phyloP scores from a whole-genome alignment of 257 asterid species.

The Verbena officinalis region DNA sequence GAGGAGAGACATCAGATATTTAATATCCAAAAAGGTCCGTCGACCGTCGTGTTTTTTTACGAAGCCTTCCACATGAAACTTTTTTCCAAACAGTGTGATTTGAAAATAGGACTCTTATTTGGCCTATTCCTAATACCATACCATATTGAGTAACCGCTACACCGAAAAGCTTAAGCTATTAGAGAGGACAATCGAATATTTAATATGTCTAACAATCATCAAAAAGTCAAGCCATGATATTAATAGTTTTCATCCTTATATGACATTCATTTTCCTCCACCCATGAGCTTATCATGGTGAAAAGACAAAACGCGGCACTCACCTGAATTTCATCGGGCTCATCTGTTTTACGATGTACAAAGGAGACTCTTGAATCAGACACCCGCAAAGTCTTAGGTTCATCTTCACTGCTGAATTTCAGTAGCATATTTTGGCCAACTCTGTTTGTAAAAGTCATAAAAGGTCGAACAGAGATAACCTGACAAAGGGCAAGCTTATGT shows the following conservation, averaged over 20 bases:
- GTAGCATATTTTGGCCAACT: constrained; percentile 69
- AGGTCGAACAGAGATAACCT: constrained; percentile 90
- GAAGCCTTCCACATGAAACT: too few relatives aligned
- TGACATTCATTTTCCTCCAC: constrained; percentile 9
- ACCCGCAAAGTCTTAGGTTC: constrained; percentile 75
- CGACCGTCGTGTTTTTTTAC: too few relatives aligned
- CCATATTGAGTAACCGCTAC: too few relatives aligned
- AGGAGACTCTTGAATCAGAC: constrained; percentile 83
- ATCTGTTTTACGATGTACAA: constrained; percentile 55
- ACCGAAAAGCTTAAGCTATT: too few relatives aligned
- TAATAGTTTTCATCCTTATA: background rate
- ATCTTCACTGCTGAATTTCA: constrained; percentile 83
- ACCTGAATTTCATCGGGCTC: constrained; percentile 84
- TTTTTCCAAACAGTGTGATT: too few relatives aligned
- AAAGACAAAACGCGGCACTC: constrained; percentile 21
- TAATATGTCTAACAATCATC: background rate
- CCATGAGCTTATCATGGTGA: constrained; percentile 8
- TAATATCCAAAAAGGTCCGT: too few relatives aligned
- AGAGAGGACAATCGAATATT: too few relatives aligned
- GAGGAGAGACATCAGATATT: too few relatives aligned
- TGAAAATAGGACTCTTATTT: too few relatives aligned
- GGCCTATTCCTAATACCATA: too few relatives aligned
- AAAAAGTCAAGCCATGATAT: constrained; percentile 16
- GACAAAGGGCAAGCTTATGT: constrained; percentile 38
- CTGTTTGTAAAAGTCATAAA: constrained; percentile 92